A percentile compares a stretch with the other conserved stretches of the same genome.
Evolutionary conservation across 208 protist genomes (phyloP).

Genomic region (Novymonas esmeraldas): DNA sequence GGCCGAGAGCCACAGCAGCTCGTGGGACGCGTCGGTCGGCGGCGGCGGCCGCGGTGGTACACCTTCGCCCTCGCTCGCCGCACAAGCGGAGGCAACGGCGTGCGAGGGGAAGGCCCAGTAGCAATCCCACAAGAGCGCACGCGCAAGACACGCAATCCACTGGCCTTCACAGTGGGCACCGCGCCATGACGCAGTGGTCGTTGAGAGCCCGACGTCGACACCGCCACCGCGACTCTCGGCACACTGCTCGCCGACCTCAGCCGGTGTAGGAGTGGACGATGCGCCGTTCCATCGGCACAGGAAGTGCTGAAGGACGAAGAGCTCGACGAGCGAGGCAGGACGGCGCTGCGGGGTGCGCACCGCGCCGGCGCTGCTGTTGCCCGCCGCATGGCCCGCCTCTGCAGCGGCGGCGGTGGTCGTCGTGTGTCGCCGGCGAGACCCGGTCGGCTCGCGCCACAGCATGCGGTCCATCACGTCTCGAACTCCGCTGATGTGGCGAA

Average conservation of each 20-base stretch:
- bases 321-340: constrained; percentile 42
- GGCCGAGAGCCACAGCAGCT: constrained; percentile 61
- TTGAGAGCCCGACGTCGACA: not conserved
- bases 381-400: too few relatives aligned
- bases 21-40: not conserved
- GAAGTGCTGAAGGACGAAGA: constrained; percentile 48
- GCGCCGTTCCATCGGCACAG: constrained; percentile 27
- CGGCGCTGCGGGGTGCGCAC: not conserved
- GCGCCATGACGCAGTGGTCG: constrained; percentile 35
- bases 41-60: not conserved
- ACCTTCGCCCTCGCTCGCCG: not conserved
- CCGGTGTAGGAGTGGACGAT: not conserved
- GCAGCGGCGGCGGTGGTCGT: too few relatives aligned
- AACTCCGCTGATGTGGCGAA: constrained; percentile 21
- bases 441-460: constrained; percentile 49
- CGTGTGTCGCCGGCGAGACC: not conserved
- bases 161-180: constrained; percentile 79
- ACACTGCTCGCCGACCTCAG: not conserved
- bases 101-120: constrained; percentile 33
- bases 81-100: too few relatives aligned
- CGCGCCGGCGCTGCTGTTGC: not conserved
- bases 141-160: constrained; percentile 69
- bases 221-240: not conserved
- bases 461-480: constrained; percentile 38
- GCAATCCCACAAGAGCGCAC: constrained; percentile 64